Percentiles rank a stretch among this genome's conserved stretches.
These are phyloP conservation scores for Trichoderma oligosporum DNA, from an alignment of 2,329 filamentous ascomycete species.

Conservation along the genomic window DNA sequence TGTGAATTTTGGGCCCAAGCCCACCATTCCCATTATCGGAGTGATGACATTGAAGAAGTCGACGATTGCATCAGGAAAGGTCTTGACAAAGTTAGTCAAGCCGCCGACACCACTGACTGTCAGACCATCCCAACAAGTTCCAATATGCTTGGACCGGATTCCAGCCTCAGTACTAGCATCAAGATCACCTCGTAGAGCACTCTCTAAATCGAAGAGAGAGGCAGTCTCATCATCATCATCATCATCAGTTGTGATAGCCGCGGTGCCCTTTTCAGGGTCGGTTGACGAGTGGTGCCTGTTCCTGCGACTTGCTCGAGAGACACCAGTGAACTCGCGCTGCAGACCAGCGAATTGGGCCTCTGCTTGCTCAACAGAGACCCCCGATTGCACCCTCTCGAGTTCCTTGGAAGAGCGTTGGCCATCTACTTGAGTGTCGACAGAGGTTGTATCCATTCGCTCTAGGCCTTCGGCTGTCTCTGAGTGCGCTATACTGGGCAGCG, in stretches of 20 bases:
- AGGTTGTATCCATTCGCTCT: constrained; percentile 29
- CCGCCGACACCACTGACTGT: constrained; percentile 74
- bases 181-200: constrained; percentile 66
- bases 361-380: constrained; percentile 63
- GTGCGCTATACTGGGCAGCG: background rate
- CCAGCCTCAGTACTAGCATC: constrained; percentile 70
- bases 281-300: constrained; percentile 24
- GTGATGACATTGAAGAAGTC: constrained; percentile 72
- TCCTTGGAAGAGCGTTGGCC: constrained; percentile 24
- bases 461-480: constrained; percentile 1
- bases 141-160: constrained; percentile 75
- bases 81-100: constrained; percentile 66
- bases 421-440: constrained; percentile 23
- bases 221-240: constrained; percentile 47
- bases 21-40: constrained; percentile 60
- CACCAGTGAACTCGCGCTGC: constrained; percentile 55
- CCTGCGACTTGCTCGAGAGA: constrained; percentile 49
- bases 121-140: constrained; percentile 73
- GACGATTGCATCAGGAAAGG: constrained; percentile 73
- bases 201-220: constrained; percentile 68
- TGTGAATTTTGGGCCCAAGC: constrained; percentile 61
- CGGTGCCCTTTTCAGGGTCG: constrained; percentile 58
- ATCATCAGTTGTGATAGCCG: constrained; percentile 35
- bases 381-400: constrained; percentile 26
- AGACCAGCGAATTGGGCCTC: constrained; percentile 69